Base-by-base conservation (phyloP, 345 rosid genomes). In the Moringa oleifera region DNA sequence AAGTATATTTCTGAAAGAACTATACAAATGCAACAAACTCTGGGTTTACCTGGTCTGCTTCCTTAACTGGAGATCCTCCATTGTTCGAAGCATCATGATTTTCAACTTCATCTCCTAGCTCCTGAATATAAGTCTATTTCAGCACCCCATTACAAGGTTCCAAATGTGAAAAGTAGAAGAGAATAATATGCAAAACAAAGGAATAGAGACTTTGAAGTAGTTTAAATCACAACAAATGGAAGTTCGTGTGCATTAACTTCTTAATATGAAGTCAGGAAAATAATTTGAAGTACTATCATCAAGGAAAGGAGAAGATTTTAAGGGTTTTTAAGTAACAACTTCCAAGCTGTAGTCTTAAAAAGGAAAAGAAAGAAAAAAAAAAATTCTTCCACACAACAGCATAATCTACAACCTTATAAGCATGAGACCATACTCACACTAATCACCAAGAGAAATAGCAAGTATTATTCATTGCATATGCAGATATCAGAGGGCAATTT, bases 11-110 rank as follows among this genome's bases (percentile, higher is more conserved):
- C 20, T 17, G 0, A 20, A 52, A 72, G 62, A 64, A 60, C 22
- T 47, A 47, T 18, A 15, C 57, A 66, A 52, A 61, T 17, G 18
- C 28, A 69, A 16, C 25, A 23, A 37, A 54, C 20, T 51, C 18
- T 61, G 45, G 7, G 53, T 62, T 62, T 69, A 89, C 83, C 83
- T 77, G 71, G 46, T 70, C 73, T 67, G 51, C 71, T 58, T 7
- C 66, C 66, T 55, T 55, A 57, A 31, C 33, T 47, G 80, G 66
- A 57, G 59, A 54, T 66, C 56, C 69, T 68, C 70, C 77, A 60
- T 36, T 55, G 71, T 72, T 70, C 24, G 80, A 59, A 61, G 63
- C 56, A 55, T 41, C 71, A 62, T 53, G 36, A 37, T 66, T 57
- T 63, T 73, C 79, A 68, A 61, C 72, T 66, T 80, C 75, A 65